Evolutionary conservation across 495 filamentous ascomycete species (phyloP), one percentile per base, ranked within the genome.

Genomic region (Bathelium albidoporum): DNA sequence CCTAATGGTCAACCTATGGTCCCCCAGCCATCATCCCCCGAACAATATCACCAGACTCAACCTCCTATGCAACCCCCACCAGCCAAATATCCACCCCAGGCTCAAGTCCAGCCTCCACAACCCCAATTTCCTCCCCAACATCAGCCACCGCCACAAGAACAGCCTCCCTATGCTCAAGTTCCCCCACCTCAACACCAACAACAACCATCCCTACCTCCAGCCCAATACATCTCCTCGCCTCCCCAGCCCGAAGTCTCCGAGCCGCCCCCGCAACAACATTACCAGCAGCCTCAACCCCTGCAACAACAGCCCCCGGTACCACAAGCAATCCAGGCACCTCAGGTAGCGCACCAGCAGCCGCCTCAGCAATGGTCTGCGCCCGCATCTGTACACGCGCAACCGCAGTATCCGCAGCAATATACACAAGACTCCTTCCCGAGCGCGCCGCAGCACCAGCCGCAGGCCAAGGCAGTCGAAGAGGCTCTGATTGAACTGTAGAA

Each of bases 401-500:
- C 68, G 32, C 67, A 62, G 18, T 62, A 62, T 22, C 26, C 2
- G 16, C 71, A 64, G 32, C 66, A 64, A 39, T 90, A 88, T 67
- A 78, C 77, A 2, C 82, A 85, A 66, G 83, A 89, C 41, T 73
- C 83, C 43, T 87, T 90, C 70, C 86, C 87, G 49, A 75, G 78
- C 0, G 88, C 81, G 59, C 84, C 84, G 32, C 84, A 83, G 67
- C 81, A 88, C 66, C 79, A 83, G 32, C 80, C 82, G 62, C 78
- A 78, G 61, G 74, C 65, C 65, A 66, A 75, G 43, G 62, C 63
- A 18, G 79, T 90, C 62, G 93, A 97, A 75, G 93, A 97, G 75
- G 91, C 88, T 69, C 76, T 97, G 73, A 97, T 97, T 75, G 93
- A 97, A 71, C 77, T 90, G 62, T 90, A 75, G 32, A 26, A 55